phyloP scores from a whole-genome alignment of 257 asterid genomes.

The Gardenia jasminoides region DNA sequence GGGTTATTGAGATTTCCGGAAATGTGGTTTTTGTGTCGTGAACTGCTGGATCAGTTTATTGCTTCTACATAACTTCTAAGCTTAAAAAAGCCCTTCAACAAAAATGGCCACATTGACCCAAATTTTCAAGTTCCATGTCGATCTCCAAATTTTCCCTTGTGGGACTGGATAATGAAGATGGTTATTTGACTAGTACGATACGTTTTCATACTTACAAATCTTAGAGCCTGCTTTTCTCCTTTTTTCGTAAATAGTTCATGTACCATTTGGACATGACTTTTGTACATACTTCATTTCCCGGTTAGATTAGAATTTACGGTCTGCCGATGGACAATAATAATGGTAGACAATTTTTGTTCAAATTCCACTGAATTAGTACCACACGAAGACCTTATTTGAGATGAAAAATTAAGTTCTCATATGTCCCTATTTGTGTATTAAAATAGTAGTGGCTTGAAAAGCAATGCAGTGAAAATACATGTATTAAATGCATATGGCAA shows the following conservation, averaged over 20 bases:
- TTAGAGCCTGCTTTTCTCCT: too few relatives aligned
- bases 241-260: neutral
- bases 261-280: neutral
- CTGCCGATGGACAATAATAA: neutral
- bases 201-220: neutral
- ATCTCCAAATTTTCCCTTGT: conserved; percentile 4
- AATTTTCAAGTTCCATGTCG: neutral
- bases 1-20: neutral
- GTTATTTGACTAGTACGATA: neutral
- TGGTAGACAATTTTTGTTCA: neutral
- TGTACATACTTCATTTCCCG: neutral
- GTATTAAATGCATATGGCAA: neutral
- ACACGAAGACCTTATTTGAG: neutral
- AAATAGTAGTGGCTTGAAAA: neutral
- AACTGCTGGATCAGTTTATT: neutral
- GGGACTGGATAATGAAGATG: neutral
- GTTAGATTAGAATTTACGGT: neutral
- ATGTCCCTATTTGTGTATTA: neutral
- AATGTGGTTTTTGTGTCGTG: neutral
- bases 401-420: neutral
- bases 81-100: neutral
- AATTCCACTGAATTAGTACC: neutral
- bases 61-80: neutral
- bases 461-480: neutral
- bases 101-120: neutral